phyloP scores from a whole-genome alignment of 805 yeast genomes.

The Jamesozyma hellenica region DNA sequence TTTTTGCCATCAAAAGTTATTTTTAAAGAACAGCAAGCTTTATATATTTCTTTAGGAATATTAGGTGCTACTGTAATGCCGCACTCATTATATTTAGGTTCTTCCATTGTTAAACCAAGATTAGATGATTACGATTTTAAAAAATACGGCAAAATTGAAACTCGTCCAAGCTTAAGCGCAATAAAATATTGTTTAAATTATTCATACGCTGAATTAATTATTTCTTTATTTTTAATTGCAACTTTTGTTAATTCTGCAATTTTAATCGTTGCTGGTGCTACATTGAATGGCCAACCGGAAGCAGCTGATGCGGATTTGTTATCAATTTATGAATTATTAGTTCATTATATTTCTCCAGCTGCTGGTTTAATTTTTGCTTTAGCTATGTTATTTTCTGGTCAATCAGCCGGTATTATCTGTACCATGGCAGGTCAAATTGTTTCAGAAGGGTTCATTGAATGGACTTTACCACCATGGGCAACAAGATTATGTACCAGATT shows the following conservation, averaged over 20 bases:
- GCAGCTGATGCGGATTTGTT: constrained; percentile 73
- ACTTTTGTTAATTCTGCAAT: constrained; percentile 89
- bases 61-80: constrained; percentile 96
- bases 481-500: constrained; percentile 70
- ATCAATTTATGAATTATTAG: constrained; percentile 65
- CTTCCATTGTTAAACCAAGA: constrained; percentile 81
- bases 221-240: constrained; percentile 78
- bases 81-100: constrained; percentile 74
- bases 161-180: constrained; percentile 71
- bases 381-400: constrained; percentile 85
- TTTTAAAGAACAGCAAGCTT: constrained; percentile 54
- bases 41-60: constrained; percentile 71
- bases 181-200: constrained; percentile 68
- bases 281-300: constrained; percentile 53
- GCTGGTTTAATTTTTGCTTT: constrained; percentile 86
- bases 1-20: constrained; percentile 59
- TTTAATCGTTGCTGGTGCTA: constrained; percentile 84
- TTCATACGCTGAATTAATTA: constrained; percentile 72
- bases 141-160: constrained; percentile 38
- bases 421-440: constrained; percentile 92
- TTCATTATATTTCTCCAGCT: constrained; percentile 62
- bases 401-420: constrained; percentile 89
- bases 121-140: constrained; percentile 61
- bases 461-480: constrained; percentile 75
- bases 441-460: constrained; percentile 75